Evolutionary conservation across 805 yeast species (phyloP), one percentile per base, ranked within the genome.

Genomic region (Candida jianshihensis): DNA sequence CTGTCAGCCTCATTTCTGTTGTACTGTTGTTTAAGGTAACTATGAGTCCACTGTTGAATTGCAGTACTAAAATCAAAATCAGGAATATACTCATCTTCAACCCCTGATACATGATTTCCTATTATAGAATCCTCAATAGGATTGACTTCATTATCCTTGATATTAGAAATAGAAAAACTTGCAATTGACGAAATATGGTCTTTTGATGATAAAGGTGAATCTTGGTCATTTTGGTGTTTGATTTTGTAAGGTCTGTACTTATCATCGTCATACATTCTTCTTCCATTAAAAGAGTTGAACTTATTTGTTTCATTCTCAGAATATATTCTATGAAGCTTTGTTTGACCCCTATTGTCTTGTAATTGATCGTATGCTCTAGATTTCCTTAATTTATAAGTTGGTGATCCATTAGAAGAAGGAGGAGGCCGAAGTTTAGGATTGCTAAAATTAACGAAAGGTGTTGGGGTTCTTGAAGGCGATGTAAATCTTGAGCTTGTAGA

Each of bases 41-140:
- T 33, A 17, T 38, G 49, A 35, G 63, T 63, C 83, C 83, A 78
- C 36, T 63, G 61, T 34, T 61, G 55, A 1, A 75, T 56, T 19
- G 71, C 67, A 28, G 66, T 49, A n/a, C 55, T 61, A 42, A 78
- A 79, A 47, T 78, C 78, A 20, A 83, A 62, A 33, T 80, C 84
- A 0, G 90, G 90, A 13, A 84, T 70, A 48, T 82, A 83, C 50
- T 84, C 92, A 53, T 82, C 90, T 48, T 78, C 81, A 45, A 81
- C 61, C 1, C 86, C 88, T 5, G 6, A 14, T 6, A 26, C 16
- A 6, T 13, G 29, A 25, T 22, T 37, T 11, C 30, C 16, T 12
- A 31, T 17, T 3, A 35, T 31, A 5, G 26, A 13, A 7, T 30
- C 17, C 24, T 20, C 25, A 5, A 25, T 19, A 7, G 30, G 30